Evolutionary conservation across 768 basidiomycete genomes (phyloP), one percentile per base, ranked within the genome.

Genomic region (Pholiota conissans): DNA sequence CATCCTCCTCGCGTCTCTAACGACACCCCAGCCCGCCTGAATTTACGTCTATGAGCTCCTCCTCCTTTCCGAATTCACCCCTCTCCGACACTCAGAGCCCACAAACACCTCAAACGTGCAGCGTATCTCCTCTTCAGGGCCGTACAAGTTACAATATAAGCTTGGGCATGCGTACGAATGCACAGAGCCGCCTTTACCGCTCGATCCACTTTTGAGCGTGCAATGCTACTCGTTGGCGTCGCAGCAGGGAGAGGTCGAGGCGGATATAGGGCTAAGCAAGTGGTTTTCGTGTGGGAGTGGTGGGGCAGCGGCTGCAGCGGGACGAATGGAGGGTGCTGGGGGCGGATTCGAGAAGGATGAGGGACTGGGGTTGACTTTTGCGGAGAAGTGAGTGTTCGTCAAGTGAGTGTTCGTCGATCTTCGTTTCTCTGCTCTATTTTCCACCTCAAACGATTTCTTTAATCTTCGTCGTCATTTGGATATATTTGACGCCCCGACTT

Each of bases 201-300:
- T 93, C 71, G 95, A 98, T 67, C 86, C 96, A 0, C 77, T 96
- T 14, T 76, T 96, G 34, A 89, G 86, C 53, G 94, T 98, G 20
- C 92, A 95, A 68, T 98, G 92, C 68, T 98, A 98, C 71, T 80
- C 78, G 7, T 76, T 90, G 13, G 93, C 91, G 0, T 88, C 85
- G 56, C 89, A 95, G 71, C 84, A 89, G 58, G 91, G 92, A 29
- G 93, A 97, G 71, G 79, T 83, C 22, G 95, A 98, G 69, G 96
- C 96, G 0, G 94, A 98, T 68, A 95, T 98, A 94, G 95, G 94
- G 2, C 80, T 98, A 52, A 88, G 85, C 71, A 98, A 97, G 73
- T 98, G 96, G 95, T 98, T 97, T 77, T 74, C 98, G 49, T 95
- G 94, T 67, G 95, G 95, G 1, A 72, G 70, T 3, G 86, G 87